These are phyloP conservation scores for Geranium rotundifolium DNA, from an alignment of 345 rosid species.

Conservation along the genomic window DNA sequence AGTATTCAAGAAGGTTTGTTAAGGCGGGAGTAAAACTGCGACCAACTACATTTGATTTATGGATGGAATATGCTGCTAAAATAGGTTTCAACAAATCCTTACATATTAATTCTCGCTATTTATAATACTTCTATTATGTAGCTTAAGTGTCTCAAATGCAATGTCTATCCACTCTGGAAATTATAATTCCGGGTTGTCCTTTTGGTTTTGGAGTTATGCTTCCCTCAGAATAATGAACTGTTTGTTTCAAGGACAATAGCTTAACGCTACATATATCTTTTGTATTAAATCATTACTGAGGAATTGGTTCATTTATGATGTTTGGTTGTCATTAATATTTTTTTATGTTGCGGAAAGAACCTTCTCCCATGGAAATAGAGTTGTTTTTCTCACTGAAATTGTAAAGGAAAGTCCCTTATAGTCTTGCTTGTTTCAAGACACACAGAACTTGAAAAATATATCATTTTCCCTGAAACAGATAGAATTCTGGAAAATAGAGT, in stretches of 20 bases:
- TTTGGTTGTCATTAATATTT: background rate
- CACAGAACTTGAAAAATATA: background rate
- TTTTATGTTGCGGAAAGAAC: background rate
- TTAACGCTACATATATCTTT: background rate
- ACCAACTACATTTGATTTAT: slow-evolving; percentile 49
- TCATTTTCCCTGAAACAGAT: background rate
- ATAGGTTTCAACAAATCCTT: slow-evolving; percentile 33
- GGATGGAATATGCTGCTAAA: slow-evolving; percentile 76
- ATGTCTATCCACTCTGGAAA: too few species aligned
- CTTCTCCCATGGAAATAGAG: too few species aligned
- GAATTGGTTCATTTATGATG: background rate
- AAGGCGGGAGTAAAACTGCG: slow-evolving; percentile 64
- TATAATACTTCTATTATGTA: slow-evolving; percentile 1
- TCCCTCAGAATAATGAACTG: too few species aligned
- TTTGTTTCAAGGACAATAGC: background rate
- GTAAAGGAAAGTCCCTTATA: too few species aligned
- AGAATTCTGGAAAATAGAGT: background rate
- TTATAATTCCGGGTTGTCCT: background rate
- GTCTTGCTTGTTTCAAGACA: too few species aligned
- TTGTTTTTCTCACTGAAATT: too few species aligned
- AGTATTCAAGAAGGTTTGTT: slow-evolving; percentile 50
- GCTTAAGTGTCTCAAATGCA: background rate
- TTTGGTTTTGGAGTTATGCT: too few species aligned
- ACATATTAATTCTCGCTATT: slow-evolving; percentile 1
- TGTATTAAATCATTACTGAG: background rate